Evolutionary conservation across 2,329 filamentous ascomycete species (phyloP), one percentile per base, ranked within the genome.

Genomic region (Coniochaeta sp.): DNA sequence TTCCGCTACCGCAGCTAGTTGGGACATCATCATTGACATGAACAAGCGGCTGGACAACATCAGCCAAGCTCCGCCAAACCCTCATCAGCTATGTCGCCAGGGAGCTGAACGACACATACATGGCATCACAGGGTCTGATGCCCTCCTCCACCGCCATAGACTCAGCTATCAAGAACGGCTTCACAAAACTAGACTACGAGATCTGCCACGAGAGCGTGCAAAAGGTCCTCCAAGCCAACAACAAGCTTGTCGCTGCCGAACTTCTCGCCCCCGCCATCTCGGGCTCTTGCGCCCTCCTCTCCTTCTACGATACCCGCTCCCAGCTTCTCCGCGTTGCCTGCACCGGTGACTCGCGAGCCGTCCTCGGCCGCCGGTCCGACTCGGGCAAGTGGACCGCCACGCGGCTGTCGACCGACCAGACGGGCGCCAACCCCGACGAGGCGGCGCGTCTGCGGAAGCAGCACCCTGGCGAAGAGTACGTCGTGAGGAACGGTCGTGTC

Each of bases 231-330:
- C 91, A 95, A 65, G 84, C 87, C 14, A 89, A 91, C 59, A 94
- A 90, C 26, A 95, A 95, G 70, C 80, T 86, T n/a, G 84, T 90
- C 16, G 94, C 92, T 3, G 92, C 94, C 4, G 91, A 97, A 70
- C 77, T 95, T 6, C 81, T 99, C 13, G 91, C 91, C 9, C 94
- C 94, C 8, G 95, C 94, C 6, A 77, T 97, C 20, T 96, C 94
- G 2, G 94, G 94, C n/a, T 97, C 95, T 1, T 99, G 94, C 66
- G 95, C 94, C 35, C 81, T 99, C 6, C 79, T 99, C 9, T 95
- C 91, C 6, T 99, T 99, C 72, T 99, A 97, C 70, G 92, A 99
- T 66, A 91, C 85, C 63, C 81, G 81, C 49, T 87, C 87, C 40
- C 91, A 95, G 65, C 83, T 94, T 35, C 78, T 99, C 14, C 84